phyloP scores from a whole-genome alignment of 2,329 filamentous ascomycete genomes.

The Paraphaeosphaeria minitans region DNA sequence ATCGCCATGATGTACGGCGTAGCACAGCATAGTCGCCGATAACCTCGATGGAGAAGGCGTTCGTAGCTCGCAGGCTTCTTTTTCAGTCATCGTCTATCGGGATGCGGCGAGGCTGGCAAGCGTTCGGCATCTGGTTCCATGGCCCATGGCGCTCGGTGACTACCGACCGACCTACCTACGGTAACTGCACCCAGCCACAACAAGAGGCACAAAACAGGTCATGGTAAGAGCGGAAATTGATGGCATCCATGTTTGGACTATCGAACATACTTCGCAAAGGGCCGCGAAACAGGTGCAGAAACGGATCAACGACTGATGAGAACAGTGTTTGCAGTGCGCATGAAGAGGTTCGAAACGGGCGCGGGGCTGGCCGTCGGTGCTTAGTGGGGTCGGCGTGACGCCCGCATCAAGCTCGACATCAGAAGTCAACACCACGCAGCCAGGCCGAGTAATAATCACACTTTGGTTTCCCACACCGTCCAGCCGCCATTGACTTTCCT shows the following conservation, averaged over 20 bases:
- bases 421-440: conserved; percentile 44
- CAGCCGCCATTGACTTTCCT: conserved; percentile 24
- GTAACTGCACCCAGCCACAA: background rate
- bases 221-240: background rate
- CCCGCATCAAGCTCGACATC: conserved; percentile 17
- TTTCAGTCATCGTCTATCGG: background rate
- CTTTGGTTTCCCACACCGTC: conserved; percentile 27
- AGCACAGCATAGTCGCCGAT: conserved; percentile 37
- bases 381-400: conserved; percentile 34
- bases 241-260: background rate
- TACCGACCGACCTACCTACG: too few relatives aligned
- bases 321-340: conserved; percentile 19
- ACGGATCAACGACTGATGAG: conserved; percentile 21
- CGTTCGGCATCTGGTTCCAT: background rate
- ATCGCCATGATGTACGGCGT: conserved; percentile 25
- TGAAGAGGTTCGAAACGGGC: conserved; percentile 20
- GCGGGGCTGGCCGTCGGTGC: conserved; percentile 10
- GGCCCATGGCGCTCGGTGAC: background rate
- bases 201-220: background rate
- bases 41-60: conserved; percentile 18
- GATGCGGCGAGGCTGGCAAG: conserved; percentile 3
- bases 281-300: conserved; percentile 5
- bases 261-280: background rate
- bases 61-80: background rate
- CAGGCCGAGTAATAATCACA: conserved; percentile 35